These are phyloP conservation scores for Fonsecaea monophora DNA, from an alignment of 2,329 filamentous ascomycete genomes.

Conservation along the genomic window DNA sequence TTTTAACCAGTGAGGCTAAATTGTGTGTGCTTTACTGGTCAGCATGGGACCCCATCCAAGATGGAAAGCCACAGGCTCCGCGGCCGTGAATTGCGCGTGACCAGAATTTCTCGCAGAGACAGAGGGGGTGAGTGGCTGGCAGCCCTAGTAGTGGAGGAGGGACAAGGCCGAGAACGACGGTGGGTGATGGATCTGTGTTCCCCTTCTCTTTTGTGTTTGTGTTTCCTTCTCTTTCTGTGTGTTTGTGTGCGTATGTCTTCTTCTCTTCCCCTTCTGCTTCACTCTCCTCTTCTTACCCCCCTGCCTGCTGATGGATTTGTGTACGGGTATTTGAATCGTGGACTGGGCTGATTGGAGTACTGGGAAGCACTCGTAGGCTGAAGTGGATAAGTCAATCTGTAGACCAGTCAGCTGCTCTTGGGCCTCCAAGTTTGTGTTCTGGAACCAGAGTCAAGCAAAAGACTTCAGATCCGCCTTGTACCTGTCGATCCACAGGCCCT, in stretches of 20 bases:
- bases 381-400: neutral
- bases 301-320: neutral
- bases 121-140: neutral
- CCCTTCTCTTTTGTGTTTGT: neutral
- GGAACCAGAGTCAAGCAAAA: neutral
- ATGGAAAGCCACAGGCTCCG: conserved; percentile 6
- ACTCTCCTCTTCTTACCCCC: neutral
- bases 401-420: neutral
- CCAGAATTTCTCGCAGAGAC: neutral
- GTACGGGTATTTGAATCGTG: neutral
- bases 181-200: neutral
- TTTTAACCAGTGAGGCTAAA: conserved; percentile 16
- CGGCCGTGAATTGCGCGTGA: conserved; percentile 3
- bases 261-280: neutral
- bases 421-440: conserved; percentile 1
- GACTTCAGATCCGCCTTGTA: conserved; percentile 3
- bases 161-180: neutral
- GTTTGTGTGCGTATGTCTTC: neutral
- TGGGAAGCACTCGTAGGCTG: neutral
- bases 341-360: neutral
- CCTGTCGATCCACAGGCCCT: conserved; percentile 7
- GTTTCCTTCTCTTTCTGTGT: neutral
- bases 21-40: neutral
- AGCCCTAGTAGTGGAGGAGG: neutral
- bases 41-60: conserved; percentile 6